These are phyloP conservation scores for Bipolaris victoriae DNA, from an alignment of 2,329 filamentous ascomycete species.

Conservation along the genomic window DNA sequence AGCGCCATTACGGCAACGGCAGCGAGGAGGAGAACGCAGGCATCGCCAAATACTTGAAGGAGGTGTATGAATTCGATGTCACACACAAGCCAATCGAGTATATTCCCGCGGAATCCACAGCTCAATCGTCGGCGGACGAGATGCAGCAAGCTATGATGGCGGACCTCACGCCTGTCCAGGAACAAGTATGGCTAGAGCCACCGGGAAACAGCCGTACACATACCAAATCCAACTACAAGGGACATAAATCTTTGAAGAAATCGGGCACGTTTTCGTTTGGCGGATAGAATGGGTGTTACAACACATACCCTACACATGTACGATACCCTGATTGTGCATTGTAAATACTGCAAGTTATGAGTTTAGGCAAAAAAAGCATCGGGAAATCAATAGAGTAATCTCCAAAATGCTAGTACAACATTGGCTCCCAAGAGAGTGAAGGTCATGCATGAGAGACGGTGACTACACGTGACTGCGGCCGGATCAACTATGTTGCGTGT, in stretches of 20 bases:
- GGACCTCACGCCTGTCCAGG: background rate
- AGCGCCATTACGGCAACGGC: constrained; percentile 24
- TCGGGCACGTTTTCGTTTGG: constrained; percentile 6
- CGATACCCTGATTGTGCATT: background rate
- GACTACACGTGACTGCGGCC: constrained; percentile 20
- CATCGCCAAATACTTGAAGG: constrained; percentile 27
- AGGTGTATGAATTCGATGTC: constrained; percentile 25
- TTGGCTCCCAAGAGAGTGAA: background rate
- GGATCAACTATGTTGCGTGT: constrained; percentile 23
- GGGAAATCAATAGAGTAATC: background rate
- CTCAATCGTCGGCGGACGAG: constrained; percentile 21
- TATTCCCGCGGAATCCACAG: constrained; percentile 1
- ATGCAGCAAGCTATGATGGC: constrained; percentile 17
- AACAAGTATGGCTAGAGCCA: constrained; percentile 1
- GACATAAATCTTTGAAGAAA: background rate
- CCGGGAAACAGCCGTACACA: background rate
- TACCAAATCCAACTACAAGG: background rate
- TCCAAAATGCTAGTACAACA: background rate
- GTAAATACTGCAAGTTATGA: background rate
- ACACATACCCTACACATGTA: background rate
- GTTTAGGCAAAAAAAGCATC: background rate
- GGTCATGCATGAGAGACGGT: background rate
- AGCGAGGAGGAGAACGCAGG: constrained; percentile 27
- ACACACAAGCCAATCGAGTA: constrained; percentile 3
- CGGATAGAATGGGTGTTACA: background rate